Percentiles rank a stretch among this genome's conserved stretches.
Conservation (phyloP, 768 basidiomycete species). For the Auricularia sp. region DNA sequence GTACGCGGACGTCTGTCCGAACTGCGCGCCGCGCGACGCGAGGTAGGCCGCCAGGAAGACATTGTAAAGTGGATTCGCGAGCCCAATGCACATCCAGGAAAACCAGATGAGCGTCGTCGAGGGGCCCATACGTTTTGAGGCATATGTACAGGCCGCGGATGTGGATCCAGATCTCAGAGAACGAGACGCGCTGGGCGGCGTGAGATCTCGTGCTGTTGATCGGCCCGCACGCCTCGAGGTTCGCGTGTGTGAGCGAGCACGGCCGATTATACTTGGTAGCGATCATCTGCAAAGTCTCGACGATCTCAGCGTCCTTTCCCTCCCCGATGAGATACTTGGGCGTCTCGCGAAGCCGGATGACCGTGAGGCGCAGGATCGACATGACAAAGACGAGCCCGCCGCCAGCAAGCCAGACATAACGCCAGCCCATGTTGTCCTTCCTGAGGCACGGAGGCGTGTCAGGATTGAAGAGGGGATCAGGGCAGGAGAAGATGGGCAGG, state of each 20-base stretch:
- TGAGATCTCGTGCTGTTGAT: conserved; percentile 7
- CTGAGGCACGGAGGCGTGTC: conserved; percentile 32
- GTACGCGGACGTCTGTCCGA: conserved; percentile 1
- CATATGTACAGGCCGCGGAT: conserved; percentile 45
- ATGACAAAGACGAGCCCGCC: conserved; percentile 40
- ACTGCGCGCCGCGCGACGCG: conserved; percentile 11
- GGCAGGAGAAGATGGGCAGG: conserved; percentile 46
- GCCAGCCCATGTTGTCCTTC: conserved; percentile 49
- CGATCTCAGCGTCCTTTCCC: conserved; percentile 46
- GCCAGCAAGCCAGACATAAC: conserved; percentile 41
- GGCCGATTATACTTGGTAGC: conserved; percentile 37
- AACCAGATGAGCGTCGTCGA: conserved; percentile 40
- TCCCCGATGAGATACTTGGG: conserved; percentile 51
- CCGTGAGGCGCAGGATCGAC: conserved; percentile 43
- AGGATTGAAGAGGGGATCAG: conserved; percentile 12
- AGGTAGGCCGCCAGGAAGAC: conserved; percentile 42
- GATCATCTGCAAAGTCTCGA: conserved; percentile 34
- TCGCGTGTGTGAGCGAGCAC: conserved; percentile 35
- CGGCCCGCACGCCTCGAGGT: conserved; percentile 21
- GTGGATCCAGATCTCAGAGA: conserved; percentile 23
- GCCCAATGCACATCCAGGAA: conserved; percentile 43
- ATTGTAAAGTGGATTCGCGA: conserved; percentile 45
- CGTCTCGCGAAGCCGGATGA: conserved; percentile 52
- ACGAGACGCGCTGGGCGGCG: conserved; percentile 15
- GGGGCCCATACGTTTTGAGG: conserved; percentile 30